Evolutionary conservation across 331 rosid genomes (phyloP), one percentile per base, ranked within the genome.

Genomic region (Rosa hybrid): DNA sequence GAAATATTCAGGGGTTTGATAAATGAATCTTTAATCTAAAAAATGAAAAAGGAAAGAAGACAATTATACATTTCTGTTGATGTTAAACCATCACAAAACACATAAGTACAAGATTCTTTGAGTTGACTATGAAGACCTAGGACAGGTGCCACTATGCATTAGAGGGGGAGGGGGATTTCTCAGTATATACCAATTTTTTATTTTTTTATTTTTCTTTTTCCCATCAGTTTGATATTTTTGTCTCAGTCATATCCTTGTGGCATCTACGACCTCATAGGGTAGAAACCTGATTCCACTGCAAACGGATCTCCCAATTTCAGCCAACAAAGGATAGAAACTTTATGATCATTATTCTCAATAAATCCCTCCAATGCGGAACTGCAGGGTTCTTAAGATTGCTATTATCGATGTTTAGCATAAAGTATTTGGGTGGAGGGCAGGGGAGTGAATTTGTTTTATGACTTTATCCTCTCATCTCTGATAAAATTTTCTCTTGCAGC

Each of bases 401-500:
- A 44, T 39, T 21, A 21, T 14, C n/a, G 17, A 41, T 14, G 16
- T 60, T 46, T 60, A 60, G 48, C 6, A 30, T 76, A 76, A 27
- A 63, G 49, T 62, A 17, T 62, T 63, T 76, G 46, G 57, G 79
- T 76, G 72, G 79, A 76, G 20, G 42, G 39, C 59, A 60, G 30
- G 60, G 71, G 34, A 23, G 27, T 45, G 46, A 34, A 76, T 62
- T 76, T 46, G 13, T 46, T 63, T 45, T 30, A 30, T 30, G 34
- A 30, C 34, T 30, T 30, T 27, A 75, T 45, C 7, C 7, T 70
- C 48, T 78, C 63, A 72, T 68, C 45, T 59, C 34, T 42, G 62
- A 25, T 71, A 39, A 34, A 68, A 48, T 68, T 77, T 63, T 78
- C 18, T 78, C 79, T 83, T 91, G 85, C 91, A 96, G 99, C 98